Evolutionary conservation across 106 monocot genomes (phyloP).

Genomic region (Platanthera zijinensis): DNA sequence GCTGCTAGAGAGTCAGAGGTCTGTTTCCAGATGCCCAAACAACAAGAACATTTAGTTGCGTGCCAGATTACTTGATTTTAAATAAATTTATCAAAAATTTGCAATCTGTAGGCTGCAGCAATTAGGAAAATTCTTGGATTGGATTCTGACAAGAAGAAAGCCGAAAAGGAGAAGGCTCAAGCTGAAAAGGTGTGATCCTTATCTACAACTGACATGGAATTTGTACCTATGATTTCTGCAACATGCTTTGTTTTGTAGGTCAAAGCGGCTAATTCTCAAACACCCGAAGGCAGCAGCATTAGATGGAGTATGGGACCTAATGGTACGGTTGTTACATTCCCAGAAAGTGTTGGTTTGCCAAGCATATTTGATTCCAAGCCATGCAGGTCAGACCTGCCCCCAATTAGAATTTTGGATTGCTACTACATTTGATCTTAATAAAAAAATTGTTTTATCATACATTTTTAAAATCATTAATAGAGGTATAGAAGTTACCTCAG

Average conservation of each 20-base stretch:
- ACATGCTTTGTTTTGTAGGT: not conserved
- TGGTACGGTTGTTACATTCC: slow-evolving; percentile 59
- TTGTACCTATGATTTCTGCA: not conserved
- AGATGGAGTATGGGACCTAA: slow-evolving; percentile 62
- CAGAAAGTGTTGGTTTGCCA: slow-evolving; percentile 49
- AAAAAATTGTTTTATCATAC: not conserved
- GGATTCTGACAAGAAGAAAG: slow-evolving; percentile 76
- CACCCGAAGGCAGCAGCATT: slow-evolving; percentile 29
- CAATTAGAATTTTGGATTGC: not conserved
- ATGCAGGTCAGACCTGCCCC: slow-evolving; percentile 35
- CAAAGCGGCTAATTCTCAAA: slow-evolving; percentile 41
- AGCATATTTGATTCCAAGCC: slow-evolving; percentile 44
- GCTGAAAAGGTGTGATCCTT: slow-evolving; percentile 9
- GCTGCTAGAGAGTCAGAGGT: slow-evolving; percentile 78
- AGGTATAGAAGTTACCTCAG: not conserved
- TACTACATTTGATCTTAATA: not conserved
- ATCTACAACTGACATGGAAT: not conserved
- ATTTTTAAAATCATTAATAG: not conserved
- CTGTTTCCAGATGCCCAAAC: not conserved
- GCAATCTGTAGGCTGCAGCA: slow-evolving; percentile 66
- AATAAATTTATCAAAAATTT: not conserved
- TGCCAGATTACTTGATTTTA: not conserved
- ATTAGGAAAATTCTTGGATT: slow-evolving; percentile 92
- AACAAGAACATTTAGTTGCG: not conserved
- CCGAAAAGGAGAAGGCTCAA: slow-evolving; percentile 73